Evolutionary conservation across 257 asterid genomes (phyloP).

Genomic region (Solanum chaucha): DNA sequence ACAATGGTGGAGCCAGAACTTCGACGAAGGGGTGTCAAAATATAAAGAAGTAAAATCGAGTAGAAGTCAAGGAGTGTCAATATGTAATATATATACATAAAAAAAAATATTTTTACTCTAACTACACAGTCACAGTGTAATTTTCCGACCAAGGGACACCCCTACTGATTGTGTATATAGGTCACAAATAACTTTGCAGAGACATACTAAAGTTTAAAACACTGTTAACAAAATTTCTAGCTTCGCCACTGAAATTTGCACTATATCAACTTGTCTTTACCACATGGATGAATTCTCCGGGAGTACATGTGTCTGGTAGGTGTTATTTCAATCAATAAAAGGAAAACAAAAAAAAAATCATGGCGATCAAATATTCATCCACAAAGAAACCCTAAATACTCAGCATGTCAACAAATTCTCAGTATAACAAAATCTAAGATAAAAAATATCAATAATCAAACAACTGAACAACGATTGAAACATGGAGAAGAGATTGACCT

Average conservation of each 20-base stretch:
- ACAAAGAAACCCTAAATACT: neutral
- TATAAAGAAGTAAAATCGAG: no score
- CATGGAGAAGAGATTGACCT: slow-evolving; percentile 3
- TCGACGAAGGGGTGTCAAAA: no score
- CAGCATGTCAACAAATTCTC: neutral
- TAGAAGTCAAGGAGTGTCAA: no score
- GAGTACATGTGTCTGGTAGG: neutral
- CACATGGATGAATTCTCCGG: neutral
- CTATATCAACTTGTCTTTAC: neutral
- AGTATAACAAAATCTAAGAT: neutral
- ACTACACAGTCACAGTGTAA: no score
- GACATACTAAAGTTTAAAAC: neutral
- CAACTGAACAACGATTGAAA: neutral
- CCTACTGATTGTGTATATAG: neutral
- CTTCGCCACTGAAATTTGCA: neutral
- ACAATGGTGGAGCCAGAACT: no score
- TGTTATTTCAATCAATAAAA: neutral
- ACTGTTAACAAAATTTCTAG: neutral
- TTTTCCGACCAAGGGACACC: no score
- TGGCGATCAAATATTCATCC: neutral
- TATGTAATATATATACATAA: no score
- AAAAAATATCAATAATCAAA: neutral
- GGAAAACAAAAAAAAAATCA: neutral
- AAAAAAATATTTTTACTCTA: no score
- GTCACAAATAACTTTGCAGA: neutral